phyloP scores from a whole-genome alignment of 257 asterid species.

The Przewalskia tangutica region DNA sequence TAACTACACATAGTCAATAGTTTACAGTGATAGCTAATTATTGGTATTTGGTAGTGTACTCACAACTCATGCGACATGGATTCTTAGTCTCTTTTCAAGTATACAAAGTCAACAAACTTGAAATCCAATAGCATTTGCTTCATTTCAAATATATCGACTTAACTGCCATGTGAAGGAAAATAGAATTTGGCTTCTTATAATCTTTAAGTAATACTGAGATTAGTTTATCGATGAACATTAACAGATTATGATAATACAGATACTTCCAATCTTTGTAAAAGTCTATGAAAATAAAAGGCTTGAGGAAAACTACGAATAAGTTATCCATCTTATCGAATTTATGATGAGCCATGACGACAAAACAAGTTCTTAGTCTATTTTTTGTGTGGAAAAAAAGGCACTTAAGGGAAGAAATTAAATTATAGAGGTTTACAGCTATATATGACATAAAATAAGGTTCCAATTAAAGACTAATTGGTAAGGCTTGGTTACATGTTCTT shows the following conservation, averaged over 20 bases:
- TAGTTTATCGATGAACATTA: too few species aligned
- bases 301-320: not conserved
- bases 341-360: not conserved
- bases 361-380: not conserved
- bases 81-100: conserved; percentile 1
- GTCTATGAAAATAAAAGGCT: not conserved
- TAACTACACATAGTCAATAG: too few species aligned
- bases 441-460: not conserved
- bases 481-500: not conserved
- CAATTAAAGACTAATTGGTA: not conserved
- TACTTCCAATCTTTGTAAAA: not conserved
- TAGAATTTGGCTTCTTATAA: not conserved
- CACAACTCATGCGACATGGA: not conserved
- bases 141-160: not conserved
- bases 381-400: not conserved
- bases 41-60: conserved; percentile 2
- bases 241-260: not conserved
- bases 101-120: conserved; percentile 20
- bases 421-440: too few species aligned
- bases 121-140: not conserved
- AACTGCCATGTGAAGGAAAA: not conserved
- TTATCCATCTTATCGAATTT: too few species aligned
- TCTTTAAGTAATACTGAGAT: not conserved
- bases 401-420: not conserved
- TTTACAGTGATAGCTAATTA: not conserved